Conservation (phyloP, 352 stramenopile genomes). For the Phytophthora pini region DNA sequence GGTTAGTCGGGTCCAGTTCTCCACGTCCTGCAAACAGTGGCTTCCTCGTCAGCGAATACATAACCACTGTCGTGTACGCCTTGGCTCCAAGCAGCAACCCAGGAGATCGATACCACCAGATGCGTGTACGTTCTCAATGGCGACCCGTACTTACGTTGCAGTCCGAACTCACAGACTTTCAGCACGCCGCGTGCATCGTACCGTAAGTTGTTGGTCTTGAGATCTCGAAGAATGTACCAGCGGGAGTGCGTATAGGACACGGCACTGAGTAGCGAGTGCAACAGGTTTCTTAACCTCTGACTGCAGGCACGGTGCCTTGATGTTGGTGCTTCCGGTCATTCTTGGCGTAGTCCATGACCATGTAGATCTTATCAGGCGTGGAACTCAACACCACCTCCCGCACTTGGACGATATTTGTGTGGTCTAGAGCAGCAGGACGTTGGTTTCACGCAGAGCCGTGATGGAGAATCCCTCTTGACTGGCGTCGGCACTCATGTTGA, state of each 20-base stretch:
- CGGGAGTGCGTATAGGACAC: slow-evolving; percentile 92
- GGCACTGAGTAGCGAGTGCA: slow-evolving; percentile 92
- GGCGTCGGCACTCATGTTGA: slow-evolving; percentile 16
- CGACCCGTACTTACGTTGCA: slow-evolving; percentile 80
- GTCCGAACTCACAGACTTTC: slow-evolving; percentile 90
- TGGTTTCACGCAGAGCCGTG: slow-evolving; percentile 63
- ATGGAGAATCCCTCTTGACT: too few species aligned
- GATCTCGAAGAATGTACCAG: slow-evolving; percentile 95
- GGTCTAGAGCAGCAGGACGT: slow-evolving; percentile 81
- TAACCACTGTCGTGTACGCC: too few species aligned
- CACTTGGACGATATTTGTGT: slow-evolving; percentile 89
- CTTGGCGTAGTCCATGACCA: slow-evolving; percentile 92
- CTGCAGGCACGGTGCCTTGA: slow-evolving; percentile 83
- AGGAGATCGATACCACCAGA: slow-evolving; percentile 90
- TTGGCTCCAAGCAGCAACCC: slow-evolving; percentile 40
- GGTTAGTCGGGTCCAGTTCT: slow-evolving; percentile 97
- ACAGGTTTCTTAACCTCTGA: slow-evolving; percentile 94
- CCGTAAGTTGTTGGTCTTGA: slow-evolving; percentile 98
- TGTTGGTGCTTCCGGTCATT: slow-evolving; percentile 88
- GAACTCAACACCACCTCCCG: slow-evolving; percentile 91
- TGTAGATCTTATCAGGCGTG: slow-evolving; percentile 90
- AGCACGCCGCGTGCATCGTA: slow-evolving; percentile 87
- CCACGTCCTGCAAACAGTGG: slow-evolving; percentile 93
- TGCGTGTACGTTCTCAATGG: slow-evolving; percentile 87
- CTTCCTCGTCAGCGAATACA: slow-evolving; percentile 92